Conservation (phyloP, 208 protist species). For the Trypanosoma caninum region DNA sequence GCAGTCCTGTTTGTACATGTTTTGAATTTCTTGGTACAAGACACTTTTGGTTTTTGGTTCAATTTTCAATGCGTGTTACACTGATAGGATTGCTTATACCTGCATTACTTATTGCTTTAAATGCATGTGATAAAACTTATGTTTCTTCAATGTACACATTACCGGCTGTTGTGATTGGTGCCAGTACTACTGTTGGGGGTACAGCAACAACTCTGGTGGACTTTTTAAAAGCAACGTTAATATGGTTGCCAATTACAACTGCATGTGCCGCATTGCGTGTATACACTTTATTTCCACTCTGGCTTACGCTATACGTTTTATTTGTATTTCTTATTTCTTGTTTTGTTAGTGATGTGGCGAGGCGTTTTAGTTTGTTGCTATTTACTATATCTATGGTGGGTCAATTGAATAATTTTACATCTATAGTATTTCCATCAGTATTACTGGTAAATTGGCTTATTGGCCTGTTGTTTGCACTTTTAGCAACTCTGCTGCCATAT, state of each 20-base stretch:
- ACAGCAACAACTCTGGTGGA: slow-evolving; percentile 47
- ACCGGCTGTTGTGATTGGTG: slow-evolving; percentile 48
- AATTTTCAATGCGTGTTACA: slow-evolving; percentile 61
- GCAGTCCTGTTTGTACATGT: slow-evolving; percentile 20
- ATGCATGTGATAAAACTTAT: slow-evolving; percentile 33
- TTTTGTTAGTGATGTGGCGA: slow-evolving; percentile 49
- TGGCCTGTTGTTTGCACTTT: slow-evolving; percentile 51
- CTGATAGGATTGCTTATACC: slow-evolving; percentile 65
- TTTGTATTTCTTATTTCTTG: slow-evolving; percentile 59
- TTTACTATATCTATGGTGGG: slow-evolving; percentile 60
- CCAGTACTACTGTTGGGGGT: slow-evolving; percentile 48
- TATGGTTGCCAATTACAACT: slow-evolving; percentile 67
- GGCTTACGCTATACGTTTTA: slow-evolving; percentile 64
- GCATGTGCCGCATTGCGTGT: slow-evolving; percentile 42
- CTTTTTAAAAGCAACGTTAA: slow-evolving; percentile 47
- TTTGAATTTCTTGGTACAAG: slow-evolving; percentile 54
- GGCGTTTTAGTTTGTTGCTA: slow-evolving; percentile 56
- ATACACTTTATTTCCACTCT: slow-evolving; percentile 35
- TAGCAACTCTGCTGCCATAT: slow-evolving; percentile 59
- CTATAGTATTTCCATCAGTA: slow-evolving; percentile 32
- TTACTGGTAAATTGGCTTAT: slow-evolving; percentile 54
- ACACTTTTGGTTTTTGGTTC: slow-evolving; percentile 70
- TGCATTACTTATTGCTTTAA: slow-evolving; percentile 41
- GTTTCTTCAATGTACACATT: slow-evolving; percentile 47
- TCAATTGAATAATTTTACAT: slow-evolving; percentile 35